phyloP scores from a whole-genome alignment of 495 filamentous ascomycete species.

The Penicillium angulare region DNA sequence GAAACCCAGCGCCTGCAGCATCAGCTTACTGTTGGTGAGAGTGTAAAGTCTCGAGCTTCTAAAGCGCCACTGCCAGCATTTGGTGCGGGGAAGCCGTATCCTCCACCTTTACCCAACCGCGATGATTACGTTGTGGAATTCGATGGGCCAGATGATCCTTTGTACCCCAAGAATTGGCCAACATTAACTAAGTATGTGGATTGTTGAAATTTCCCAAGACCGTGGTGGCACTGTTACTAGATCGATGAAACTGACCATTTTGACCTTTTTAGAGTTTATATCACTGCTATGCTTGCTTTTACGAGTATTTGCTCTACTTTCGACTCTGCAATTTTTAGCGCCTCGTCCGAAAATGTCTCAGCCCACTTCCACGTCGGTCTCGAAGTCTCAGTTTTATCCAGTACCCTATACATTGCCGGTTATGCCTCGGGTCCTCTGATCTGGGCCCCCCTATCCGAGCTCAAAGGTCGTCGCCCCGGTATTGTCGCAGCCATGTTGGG shows the following conservation, averaged over 20 bases:
- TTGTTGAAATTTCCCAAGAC: background rate
- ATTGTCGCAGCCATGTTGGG: slow-evolving; percentile 53
- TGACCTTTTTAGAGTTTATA: slow-evolving; percentile 16
- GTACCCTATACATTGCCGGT: slow-evolving; percentile 57
- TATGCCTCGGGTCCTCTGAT: slow-evolving; percentile 60
- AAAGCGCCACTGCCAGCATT: slow-evolving; percentile 46
- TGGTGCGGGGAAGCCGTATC: slow-evolving; percentile 76
- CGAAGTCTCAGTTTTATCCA: slow-evolving; percentile 55
- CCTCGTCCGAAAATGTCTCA: slow-evolving; percentile 17
- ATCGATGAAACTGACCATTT: background rate
- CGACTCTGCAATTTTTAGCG: slow-evolving; percentile 35
- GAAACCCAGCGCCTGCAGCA: slow-evolving; percentile 48
- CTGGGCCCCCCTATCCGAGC: slow-evolving; percentile 67
- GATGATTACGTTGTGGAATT: slow-evolving; percentile 57
- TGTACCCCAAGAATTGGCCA: slow-evolving; percentile 81
- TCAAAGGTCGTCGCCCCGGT: slow-evolving; percentile 56
- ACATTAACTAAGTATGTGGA: slow-evolving; percentile 61
- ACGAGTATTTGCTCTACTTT: slow-evolving; percentile 42
- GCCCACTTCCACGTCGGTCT: slow-evolving; percentile 48
- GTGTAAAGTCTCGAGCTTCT: slow-evolving; percentile 32
- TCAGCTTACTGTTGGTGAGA: slow-evolving; percentile 36
- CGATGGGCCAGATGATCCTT: slow-evolving; percentile 67
- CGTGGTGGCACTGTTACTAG: no score
- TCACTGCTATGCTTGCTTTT: slow-evolving; percentile 35
- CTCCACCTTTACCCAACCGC: slow-evolving; percentile 57